Evolutionary conservation across 75 land plant genomes (phyloP), one percentile per base, ranked within the genome.

Genomic region (Selaginella moellendorffii): DNA sequence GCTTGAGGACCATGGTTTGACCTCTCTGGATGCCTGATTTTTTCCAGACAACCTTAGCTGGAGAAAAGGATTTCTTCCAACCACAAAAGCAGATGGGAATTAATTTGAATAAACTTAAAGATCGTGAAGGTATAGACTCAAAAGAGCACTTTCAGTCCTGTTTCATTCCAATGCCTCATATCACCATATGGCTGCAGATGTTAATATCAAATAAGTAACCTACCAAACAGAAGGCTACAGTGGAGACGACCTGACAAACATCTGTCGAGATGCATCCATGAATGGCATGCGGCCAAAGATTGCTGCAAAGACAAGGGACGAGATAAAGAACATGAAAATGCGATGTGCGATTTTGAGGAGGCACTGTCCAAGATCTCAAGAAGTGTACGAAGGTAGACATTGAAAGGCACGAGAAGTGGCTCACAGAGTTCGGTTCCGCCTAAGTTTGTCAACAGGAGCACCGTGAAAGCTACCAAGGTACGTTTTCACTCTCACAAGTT

Each of bases 271-370:
- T 69, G 97, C 97, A 27, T 92, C 97, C 20, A 74, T 92, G 73
- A 92, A 92, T 63, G 97, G 97, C 25, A 92, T 92, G 97, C 72
- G 97, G 59, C 86, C 96, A 25, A 92, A 88, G 30, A 88, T 92
- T 61, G 97, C 97, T 28, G 97, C 96, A 1, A 92, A 92, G 65
- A 88, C 97, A n/a, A 70, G 96, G 2, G 97, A 92, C 25, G 97
- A 92, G 72, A 92, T 92, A 26, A 92, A 81, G 68, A 88, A 80
- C 75, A 88, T 92, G 97, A 60, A 92, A 27, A 92, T 65, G 96
- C 97, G 62, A 91, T 88, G 97, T 85, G 89, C 27, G 97, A 91
- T 68, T 91, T 91, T 69, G 85, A 77, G 36, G 97, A 91, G 76
- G 97, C 97, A 8, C 65, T 91, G 10, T 54, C 54, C 36, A 91